Evolutionary conservation across 805 yeast genomes (phyloP).

Genomic region (Maudiozyma saulgeensis): DNA sequence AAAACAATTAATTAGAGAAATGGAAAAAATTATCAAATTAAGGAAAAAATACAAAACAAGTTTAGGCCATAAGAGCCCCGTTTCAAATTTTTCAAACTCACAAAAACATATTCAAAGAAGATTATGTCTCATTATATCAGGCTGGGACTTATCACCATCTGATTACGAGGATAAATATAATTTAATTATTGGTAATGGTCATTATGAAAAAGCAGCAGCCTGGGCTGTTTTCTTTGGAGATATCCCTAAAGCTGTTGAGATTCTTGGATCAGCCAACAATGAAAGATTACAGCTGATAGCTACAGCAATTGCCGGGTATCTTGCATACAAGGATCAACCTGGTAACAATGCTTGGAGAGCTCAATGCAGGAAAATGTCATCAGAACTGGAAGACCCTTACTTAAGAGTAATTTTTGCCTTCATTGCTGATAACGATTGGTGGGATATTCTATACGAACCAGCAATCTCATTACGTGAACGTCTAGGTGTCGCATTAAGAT

Average conservation of each 20-base stretch:
- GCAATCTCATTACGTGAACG: constrained; percentile 82
- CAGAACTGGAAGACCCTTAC: constrained; percentile 85
- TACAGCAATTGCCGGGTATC: constrained; percentile 87
- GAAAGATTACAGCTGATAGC: constrained; percentile 72
- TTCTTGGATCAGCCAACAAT: constrained; percentile 63
- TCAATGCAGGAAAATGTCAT: constrained; percentile 78
- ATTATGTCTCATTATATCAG: constrained; percentile 73
- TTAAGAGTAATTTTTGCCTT: constrained; percentile 86
- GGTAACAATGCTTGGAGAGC: constrained; percentile 83
- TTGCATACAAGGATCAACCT: constrained; percentile 31
- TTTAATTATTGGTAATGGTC: constrained; percentile 46
- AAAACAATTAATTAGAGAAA: constrained; percentile 26
- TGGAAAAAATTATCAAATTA: constrained; percentile 34
- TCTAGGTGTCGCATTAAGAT: constrained; percentile 82
- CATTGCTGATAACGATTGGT: constrained; percentile 91
- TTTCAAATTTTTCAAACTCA: constrained; percentile 18
- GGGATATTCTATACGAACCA: constrained; percentile 86
- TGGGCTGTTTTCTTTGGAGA: constrained; percentile 96
- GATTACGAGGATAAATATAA: constrained; percentile 65
- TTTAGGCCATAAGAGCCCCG: constrained; percentile 14
- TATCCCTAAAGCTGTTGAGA: constrained; percentile 67
- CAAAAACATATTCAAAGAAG: constrained; percentile 53
- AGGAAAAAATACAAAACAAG: constrained; percentile 26
- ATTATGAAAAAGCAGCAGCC: constrained; percentile 86
- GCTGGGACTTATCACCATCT: constrained; percentile 75